Conservation (phyloP, 164 flowering plant species). For the Buxus sempervirens region DNA sequence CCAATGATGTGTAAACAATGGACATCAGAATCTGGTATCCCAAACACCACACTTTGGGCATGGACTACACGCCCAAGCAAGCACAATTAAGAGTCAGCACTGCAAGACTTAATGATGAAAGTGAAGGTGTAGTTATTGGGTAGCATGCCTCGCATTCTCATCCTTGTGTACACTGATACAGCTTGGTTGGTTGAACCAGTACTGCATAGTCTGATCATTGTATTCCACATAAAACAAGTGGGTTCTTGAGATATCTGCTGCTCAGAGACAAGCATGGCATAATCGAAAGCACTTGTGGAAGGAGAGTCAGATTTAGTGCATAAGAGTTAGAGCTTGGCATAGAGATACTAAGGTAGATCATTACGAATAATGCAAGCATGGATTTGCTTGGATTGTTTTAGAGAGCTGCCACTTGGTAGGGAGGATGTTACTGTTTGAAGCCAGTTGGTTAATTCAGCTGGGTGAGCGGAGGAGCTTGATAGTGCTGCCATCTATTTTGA, state of each 20-base stretch:
- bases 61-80: slow-evolving; percentile 19
- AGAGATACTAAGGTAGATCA: slow-evolving; percentile 5
- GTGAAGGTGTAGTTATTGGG: slow-evolving; percentile 32
- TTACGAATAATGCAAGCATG: slow-evolving; percentile 22
- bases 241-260: slow-evolving; percentile 15
- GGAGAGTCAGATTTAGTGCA: slow-evolving; percentile 6
- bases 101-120: slow-evolving; percentile 22
- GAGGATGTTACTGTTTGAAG: slow-evolving; percentile 2
- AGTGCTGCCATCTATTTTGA: background rate
- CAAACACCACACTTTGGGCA: slow-evolving; percentile 22
- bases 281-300: slow-evolving; percentile 1
- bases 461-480: background rate
- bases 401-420: slow-evolving; percentile 11
- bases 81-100: background rate
- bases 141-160: slow-evolving; percentile 13
- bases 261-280: slow-evolving; percentile 12
- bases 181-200: slow-evolving; percentile 2
- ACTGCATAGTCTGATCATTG: slow-evolving; percentile 23
- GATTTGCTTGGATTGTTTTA: slow-evolving; percentile 24
- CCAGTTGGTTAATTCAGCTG: background rate
- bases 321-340: slow-evolving; percentile 17
- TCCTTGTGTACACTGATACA: slow-evolving; percentile 8
- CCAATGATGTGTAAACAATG: slow-evolving; percentile 21
- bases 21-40: slow-evolving; percentile 22
- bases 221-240: slow-evolving; percentile 20